Evolutionary conservation across 495 filamentous ascomycete genomes (phyloP), one percentile per base, ranked within the genome.

Genomic region (Sporormia fimetaria): DNA sequence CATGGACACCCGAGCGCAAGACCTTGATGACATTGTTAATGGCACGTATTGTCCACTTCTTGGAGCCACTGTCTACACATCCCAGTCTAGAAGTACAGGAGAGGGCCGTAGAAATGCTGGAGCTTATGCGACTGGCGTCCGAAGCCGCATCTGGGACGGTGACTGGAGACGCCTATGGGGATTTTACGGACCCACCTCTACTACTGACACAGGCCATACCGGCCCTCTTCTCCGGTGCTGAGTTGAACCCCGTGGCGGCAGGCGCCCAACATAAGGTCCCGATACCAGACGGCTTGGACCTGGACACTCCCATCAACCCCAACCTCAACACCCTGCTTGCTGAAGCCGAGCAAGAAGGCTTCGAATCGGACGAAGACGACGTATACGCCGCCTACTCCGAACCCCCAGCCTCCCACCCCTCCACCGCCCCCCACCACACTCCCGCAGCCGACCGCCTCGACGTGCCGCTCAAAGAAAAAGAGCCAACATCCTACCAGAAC

Each of bases 31-130:
- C 76, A 11, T 67, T 98, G 15, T 67, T 92, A 1, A 72, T 92
- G 59, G 77, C 79, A 16, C 73, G 84, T 18, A 70, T 93, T n/a
- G 68, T 90, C 16, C 69, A 83, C 48, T 81, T 86, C 30, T 65
- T 94, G 2, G 87, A 94, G 36, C 68, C 75, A 0, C 61, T 95
- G 18, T 69, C 77, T 0, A 70, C 74, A 3, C 86, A 94, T 56
- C 85, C 92, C 0, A 80, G 76, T 49, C 66, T 98, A 7, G 90
- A 96, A 53, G 85, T 96, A n/a, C 90, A 98, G 59, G 90, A 96
- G 61, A 74, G 92, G 33, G 78, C 86, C 6, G 87, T 94, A 11
- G 88, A 94, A 54, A 92, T 88, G 51, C 68, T 82, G 2, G 90
- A 98, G 52, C 69, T 96, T 3, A 73, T 95, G 50, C 81, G 83